A percentile compares a stretch with the other conserved stretches of the same genome.
Evolutionary conservation across 1,139 yeast species (phyloP).

Genomic region (Diutina pseudorugosa): DNA sequence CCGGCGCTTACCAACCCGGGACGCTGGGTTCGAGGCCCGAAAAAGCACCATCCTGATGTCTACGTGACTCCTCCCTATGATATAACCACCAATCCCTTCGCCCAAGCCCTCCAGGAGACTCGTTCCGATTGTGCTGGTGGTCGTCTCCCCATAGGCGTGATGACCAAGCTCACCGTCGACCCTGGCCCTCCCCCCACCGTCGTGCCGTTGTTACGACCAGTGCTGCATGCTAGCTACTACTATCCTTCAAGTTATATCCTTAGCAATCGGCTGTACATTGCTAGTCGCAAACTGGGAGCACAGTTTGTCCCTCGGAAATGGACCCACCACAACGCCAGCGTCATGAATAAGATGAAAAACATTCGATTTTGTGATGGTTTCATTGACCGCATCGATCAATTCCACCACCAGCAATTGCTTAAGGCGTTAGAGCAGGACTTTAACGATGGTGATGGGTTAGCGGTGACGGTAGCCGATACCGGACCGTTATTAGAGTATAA

Average conservation of each 20-base stretch:
- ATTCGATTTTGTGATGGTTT: neutral
- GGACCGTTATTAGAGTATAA: neutral
- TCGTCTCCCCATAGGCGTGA: slow-evolving; percentile 9
- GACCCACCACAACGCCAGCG: neutral
- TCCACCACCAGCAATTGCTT: neutral
- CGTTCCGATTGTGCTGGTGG: slow-evolving; percentile 7
- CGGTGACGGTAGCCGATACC: neutral
- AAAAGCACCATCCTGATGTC: slow-evolving; percentile 6
- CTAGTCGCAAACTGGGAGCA: neutral
- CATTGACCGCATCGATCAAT: neutral
- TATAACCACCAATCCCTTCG: slow-evolving; percentile 7
- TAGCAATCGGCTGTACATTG: slow-evolving; percentile 6
- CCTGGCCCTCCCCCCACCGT: neutral
- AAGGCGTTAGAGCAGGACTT: neutral
- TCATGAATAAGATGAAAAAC: neutral
- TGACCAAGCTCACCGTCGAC: slow-evolving; percentile 8
- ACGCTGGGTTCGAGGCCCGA: slow-evolving; percentile 8
- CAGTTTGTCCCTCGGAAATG: neutral
- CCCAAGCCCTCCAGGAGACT: slow-evolving; percentile 6
- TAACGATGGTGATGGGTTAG: neutral
- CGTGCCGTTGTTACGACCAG: slow-evolving; percentile 3
- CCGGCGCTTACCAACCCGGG: slow-evolving; percentile 9
- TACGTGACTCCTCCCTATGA: slow-evolving; percentile 6
- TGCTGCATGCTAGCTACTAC: slow-evolving; percentile 7
- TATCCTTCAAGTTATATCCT: slow-evolving; percentile 9